Base-by-base conservation (phyloP, 1,284 basidiomycete genomes). In the Psilocybe mexicana region DNA sequence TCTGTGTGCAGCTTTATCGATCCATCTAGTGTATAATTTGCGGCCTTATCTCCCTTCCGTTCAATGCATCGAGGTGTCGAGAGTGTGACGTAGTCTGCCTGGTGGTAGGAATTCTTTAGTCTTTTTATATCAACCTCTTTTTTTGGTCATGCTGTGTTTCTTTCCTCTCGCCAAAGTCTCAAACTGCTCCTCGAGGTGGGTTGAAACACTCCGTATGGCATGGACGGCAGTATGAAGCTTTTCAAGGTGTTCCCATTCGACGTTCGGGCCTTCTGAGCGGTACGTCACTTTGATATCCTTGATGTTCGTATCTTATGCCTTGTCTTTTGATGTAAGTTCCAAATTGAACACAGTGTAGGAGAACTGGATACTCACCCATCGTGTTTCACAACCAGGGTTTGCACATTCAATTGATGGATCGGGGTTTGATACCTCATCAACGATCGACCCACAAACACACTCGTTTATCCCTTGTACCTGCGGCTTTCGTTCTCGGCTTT, bases 251-350 rank as follows among this genome's bases (percentile, higher is more conserved):
- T 67, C 52, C 69, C 66, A 71, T 43, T 70, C 63, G 25, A 69
- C 61, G 25, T 68, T 67, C 0, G 71, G 71, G 2, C 72, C 71
- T 58, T 69, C 63, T 2, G 68, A 69, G 12, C 65, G 65, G 57
- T 71, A 67, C 2, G 63, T 69, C 0, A 72, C 70, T 60, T 74
- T 73, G 1, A 72, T 71, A 50, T 70, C 69, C 45, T 64, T 65
- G 42, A 72, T 72, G 48, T 73, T 73, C 35, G 70, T 62, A 58
- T 74, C 72, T 54, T 74, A 71, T 2, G 65, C 69, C 46, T 61
- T 54, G 57, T 72, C 71, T 18, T 18, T 18, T 18, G 18, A 18
- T 18, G 18, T 18, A 18, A 18, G 18, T 18, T 18, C 18, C 18
- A 18, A 18, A 18, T 18, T 18, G 18, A 18, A 18, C 18, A 18